Evolutionary conservation across 2,329 filamentous ascomycete species (phyloP), one percentile per base, ranked within the genome.

Genomic region (Fusarium torulosum): DNA sequence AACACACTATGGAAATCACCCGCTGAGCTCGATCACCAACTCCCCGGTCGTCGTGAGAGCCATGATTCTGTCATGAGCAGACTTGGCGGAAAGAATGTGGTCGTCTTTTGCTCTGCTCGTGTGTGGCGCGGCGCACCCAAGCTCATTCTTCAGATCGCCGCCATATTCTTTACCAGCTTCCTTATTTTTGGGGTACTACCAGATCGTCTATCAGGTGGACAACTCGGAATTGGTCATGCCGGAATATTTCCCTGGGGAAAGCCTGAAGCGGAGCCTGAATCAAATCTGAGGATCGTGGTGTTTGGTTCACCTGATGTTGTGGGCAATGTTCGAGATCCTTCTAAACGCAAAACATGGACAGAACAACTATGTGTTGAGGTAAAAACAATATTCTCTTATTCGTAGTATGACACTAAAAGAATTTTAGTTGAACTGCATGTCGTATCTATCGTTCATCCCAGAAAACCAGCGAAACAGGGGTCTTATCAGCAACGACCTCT

Each of bases 401-500:
- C 20, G 7, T 41, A 6, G 19, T 38, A 19, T 42, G 21, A n/a
- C 17, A 10, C 49, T 68, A 53, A 73, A 31, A 42, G 2, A 15
- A 31, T 11, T 17, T 20, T 15, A 86, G 84, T 75, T 86, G 10
- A 70, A 77, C 25, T 87, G 84, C 73, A 76, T 78, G 17, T 78
- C 76, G 2, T 78, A 85, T 49, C 66, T 83, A 20, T 85, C 84
- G 2, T 79, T 84, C 53, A 75, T 85, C 2, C 84, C 84, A 4
- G 53, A 66, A 4, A 67, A 69, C 13, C 83, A 78, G 19, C 83
- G 78, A n/a, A 88, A 21, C 81, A 86, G 46, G 21, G 77, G 72
- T 13, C 80, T 86, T 31, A 90, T 78, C 3, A 84, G 82, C 63
- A 94, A 84, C 65, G 67, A 77, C 31, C 74, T 85, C 7, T 90